These are phyloP conservation scores for Hyaloscypha variabilis DNA, from an alignment of 495 filamentous ascomycete genomes.

Conservation along the genomic window DNA sequence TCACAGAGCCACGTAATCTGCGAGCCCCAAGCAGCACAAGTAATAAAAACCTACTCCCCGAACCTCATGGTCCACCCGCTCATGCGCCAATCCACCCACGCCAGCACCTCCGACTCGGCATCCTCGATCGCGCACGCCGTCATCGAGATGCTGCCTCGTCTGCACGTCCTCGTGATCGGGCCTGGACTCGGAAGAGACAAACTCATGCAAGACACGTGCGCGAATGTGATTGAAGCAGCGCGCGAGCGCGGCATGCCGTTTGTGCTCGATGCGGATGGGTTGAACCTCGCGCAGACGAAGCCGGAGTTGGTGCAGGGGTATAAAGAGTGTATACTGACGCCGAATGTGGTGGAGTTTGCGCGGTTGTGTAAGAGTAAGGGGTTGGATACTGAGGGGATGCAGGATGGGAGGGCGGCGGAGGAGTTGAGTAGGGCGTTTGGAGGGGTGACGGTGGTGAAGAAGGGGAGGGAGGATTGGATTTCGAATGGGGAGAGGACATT, in stretches of 20 bases:
- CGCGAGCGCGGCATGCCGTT: constrained; percentile 73
- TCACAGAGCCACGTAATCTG: constrained; percentile 92
- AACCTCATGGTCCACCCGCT: constrained; percentile 98
- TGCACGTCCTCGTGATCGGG: constrained; percentile 93
- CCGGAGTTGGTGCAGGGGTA: constrained; percentile 82
- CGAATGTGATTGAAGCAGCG: constrained; percentile 78
- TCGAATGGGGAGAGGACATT: constrained; percentile 78
- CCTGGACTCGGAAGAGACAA: constrained; percentile 89
- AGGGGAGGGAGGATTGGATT: constrained; percentile 84
- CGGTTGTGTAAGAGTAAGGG: constrained; percentile 73
- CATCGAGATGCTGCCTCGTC: constrained; percentile 76
- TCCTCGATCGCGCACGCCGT: constrained; percentile 67
- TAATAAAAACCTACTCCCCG: constrained; percentile 97
- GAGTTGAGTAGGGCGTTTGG: constrained; percentile 76
- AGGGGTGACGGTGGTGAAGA: constrained; percentile 89
- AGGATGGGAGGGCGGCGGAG: constrained; percentile 42
- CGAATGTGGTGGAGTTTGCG: constrained; percentile 92
- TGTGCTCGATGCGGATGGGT: constrained; percentile 90
- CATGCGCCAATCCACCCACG: constrained; percentile 71
- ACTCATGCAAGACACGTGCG: constrained; percentile 87
- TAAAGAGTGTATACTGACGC: constrained; percentile 84
- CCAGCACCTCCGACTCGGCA: constrained; percentile 47
- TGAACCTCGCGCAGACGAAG: constrained; percentile 72
- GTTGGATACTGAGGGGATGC: constrained; percentile 52
- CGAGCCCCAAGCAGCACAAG: constrained; percentile 81